Percentiles rank a stretch among this genome's conserved stretches.
Conservation (phyloP, 2,329 filamentous ascomycete species). For the Xylaria sp. region DNA sequence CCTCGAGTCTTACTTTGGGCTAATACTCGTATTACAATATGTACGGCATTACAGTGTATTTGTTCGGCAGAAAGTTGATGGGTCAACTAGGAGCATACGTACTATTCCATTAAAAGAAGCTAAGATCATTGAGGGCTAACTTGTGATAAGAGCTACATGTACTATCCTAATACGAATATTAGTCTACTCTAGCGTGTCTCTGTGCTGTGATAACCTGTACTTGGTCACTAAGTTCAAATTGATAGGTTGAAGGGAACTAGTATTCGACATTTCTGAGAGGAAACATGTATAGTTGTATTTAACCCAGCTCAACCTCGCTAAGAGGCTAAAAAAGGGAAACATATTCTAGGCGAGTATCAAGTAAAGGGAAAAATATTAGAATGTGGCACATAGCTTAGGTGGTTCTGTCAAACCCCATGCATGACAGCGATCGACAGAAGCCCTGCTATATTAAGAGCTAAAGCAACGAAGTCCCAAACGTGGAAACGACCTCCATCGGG, state of each 20-base stretch:
- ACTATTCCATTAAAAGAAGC: slow-evolving; percentile 9
- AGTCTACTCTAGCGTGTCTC: slow-evolving; percentile 7
- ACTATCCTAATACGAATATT: slow-evolving; percentile 12
- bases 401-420: slow-evolving; percentile 26
- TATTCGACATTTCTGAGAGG: neutral
- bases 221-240: neutral
- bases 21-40: neutral
- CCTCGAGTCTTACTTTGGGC: slow-evolving; percentile 1
- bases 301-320: slow-evolving; percentile 17
- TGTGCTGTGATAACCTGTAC: neutral
- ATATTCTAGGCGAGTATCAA: slow-evolving; percentile 2
- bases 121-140: slow-evolving; percentile 5
- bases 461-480: slow-evolving; percentile 2
- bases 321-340: slow-evolving; percentile 21
- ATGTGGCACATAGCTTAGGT: slow-evolving; percentile 35
- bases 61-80: neutral
- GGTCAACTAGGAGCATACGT: slow-evolving; percentile 3
- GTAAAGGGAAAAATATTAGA: slow-evolving; percentile 5
- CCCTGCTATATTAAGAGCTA: slow-evolving; percentile 15
- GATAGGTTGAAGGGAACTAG: neutral
- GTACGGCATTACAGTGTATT: neutral
- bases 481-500: slow-evolving; percentile 8
- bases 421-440: slow-evolving; percentile 30
- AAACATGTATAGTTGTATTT: slow-evolving; percentile 14
- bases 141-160: slow-evolving; percentile 4